These are phyloP conservation scores for Rutstroemia sp. DNA, from an alignment of 2,329 filamentous ascomycete species.

Conservation along the genomic window DNA sequence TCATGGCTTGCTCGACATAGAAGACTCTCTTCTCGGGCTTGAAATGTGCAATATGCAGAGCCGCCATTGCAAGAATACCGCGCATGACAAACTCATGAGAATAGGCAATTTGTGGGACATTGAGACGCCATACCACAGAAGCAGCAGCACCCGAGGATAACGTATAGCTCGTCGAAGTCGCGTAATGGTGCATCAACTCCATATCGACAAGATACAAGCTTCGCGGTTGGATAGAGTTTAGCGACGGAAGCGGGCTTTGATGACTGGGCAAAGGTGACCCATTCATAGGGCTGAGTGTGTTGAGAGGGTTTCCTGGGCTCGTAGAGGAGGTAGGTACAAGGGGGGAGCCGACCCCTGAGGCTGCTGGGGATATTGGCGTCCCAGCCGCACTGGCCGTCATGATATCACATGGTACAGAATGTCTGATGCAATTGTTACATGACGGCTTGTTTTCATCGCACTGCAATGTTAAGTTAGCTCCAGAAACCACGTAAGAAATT, in stretches of 20 bases:
- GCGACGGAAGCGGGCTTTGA: slow-evolving; percentile 1
- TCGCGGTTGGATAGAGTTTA: background rate
- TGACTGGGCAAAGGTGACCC: background rate
- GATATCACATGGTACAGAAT: slow-evolving; percentile 33
- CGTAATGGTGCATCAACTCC: slow-evolving; percentile 47
- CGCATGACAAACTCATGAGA: slow-evolving; percentile 41
- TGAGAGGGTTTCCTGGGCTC: background rate
- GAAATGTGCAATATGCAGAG: slow-evolving; percentile 40
- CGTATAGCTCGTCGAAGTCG: slow-evolving; percentile 41
- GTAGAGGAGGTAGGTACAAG: no score
- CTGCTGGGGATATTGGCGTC: background rate
- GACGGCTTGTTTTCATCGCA: slow-evolving; percentile 35
- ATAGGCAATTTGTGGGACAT: slow-evolving; percentile 39
- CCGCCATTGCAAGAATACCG: slow-evolving; percentile 40
- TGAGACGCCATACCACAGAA: slow-evolving; percentile 40
- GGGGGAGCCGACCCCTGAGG: no score
- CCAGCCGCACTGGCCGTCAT: background rate
- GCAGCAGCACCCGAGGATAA: slow-evolving; percentile 36
- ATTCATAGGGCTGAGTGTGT: slow-evolving; percentile 4
- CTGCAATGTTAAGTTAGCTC: slow-evolving; percentile 19
- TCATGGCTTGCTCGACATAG: slow-evolving; percentile 34
- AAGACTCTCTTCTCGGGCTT: slow-evolving; percentile 32
- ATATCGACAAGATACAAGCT: slow-evolving; percentile 33
- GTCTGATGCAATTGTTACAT: slow-evolving; percentile 35
- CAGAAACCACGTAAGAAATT: background rate